These are phyloP conservation scores for Teratosphaeria zuluensis DNA, from an alignment of 2,329 filamentous ascomycete species.

Conservation along the genomic window DNA sequence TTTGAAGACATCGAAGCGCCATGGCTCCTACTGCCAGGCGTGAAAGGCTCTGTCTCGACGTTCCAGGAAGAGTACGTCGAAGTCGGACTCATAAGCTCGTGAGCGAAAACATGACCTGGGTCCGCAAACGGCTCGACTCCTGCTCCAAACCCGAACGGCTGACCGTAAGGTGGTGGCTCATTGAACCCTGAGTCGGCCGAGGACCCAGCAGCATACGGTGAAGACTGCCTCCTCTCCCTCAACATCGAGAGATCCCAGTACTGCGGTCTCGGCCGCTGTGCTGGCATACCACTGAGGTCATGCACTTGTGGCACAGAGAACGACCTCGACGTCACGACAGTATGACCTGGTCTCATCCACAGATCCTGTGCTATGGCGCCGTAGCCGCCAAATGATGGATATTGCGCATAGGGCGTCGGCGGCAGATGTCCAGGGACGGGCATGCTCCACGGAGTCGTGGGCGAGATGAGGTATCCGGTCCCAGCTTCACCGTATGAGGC, in stretches of 20 bases:
- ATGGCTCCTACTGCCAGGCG: constrained; percentile 1
- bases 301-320: background rate
- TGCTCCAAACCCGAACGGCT: constrained; percentile 1
- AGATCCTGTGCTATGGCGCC: constrained; percentile 8
- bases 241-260: constrained; percentile 25
- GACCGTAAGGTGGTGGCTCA: constrained; percentile 11
- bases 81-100: constrained; percentile 12
- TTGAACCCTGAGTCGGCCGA: constrained; percentile 20
- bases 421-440: constrained; percentile 7
- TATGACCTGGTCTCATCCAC: constrained; percentile 1
- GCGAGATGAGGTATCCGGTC: background rate
- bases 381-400: constrained; percentile 7
- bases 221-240: constrained; percentile 13
- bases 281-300: background rate
- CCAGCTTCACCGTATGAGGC: constrained; percentile 10
- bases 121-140: constrained; percentile 5
- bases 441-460: constrained; percentile 11
- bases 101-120: constrained; percentile 14
- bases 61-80: background rate
- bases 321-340: background rate
- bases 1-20: constrained; percentile 1
- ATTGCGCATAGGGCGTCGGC: constrained; percentile 9
- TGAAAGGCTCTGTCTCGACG: background rate
- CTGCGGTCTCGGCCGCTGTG: constrained; percentile 6
- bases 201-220: constrained; percentile 6